Evolutionary conservation across 768 basidiomycete genomes (phyloP).

Genomic region (Lactarius trivialis): DNA sequence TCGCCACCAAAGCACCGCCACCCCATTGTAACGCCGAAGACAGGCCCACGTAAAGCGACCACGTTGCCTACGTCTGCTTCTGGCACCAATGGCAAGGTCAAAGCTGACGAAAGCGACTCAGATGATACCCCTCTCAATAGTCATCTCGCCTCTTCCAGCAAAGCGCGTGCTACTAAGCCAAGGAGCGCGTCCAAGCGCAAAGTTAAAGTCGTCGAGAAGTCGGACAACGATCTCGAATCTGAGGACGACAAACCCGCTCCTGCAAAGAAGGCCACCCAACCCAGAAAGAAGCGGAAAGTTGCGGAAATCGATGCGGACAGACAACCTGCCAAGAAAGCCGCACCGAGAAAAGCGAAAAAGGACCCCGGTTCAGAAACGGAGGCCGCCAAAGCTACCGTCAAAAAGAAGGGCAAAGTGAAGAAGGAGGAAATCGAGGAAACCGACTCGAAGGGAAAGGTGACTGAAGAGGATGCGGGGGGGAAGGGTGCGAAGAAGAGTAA

Average conservation of each 20-base stretch:
- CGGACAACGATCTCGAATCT: conserved; percentile 27
- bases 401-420: conserved; percentile 39
- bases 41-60: conserved; percentile 37
- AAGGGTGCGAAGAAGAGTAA: conserved; percentile 36
- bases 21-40: conserved; percentile 36
- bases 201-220: conserved; percentile 36
- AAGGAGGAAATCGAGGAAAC: conserved; percentile 38
- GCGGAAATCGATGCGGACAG: conserved; percentile 48
- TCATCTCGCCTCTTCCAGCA: conserved; percentile 22
- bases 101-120: conserved; percentile 34
- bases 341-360: conserved; percentile 47
- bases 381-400: conserved; percentile 37
- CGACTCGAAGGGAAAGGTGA: conserved; percentile 34
- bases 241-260: conserved; percentile 31
- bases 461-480: conserved; percentile 7
- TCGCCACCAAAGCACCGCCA: conserved; percentile 53
- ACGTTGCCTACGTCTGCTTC: conserved; percentile 29
- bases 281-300: conserved; percentile 30
- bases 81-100: conserved; percentile 36
- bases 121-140: conserved; percentile 35
- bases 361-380: conserved; percentile 41
- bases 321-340: conserved; percentile 28
- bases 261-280: conserved; percentile 25
- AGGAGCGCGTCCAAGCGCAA: conserved; percentile 41
- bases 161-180: conserved; percentile 35